Percentiles rank a stretch among this genome's conserved stretches.
Evolutionary conservation across 1,139 yeast species (phyloP).

Genomic region (Candida sp.): DNA sequence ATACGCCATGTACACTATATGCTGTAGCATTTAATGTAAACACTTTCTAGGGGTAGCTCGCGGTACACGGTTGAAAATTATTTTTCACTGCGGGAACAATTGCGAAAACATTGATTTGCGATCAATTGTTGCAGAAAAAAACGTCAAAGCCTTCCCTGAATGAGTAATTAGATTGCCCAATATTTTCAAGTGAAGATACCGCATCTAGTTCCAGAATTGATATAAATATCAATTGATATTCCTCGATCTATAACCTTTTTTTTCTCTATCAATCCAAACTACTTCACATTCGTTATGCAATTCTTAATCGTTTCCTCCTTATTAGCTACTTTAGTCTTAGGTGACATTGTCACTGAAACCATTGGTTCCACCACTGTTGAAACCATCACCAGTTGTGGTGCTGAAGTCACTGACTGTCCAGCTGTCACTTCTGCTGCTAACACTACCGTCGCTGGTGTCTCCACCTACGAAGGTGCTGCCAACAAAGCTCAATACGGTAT

Average conservation of each 20-base stretch:
- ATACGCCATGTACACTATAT: too few relatives aligned
- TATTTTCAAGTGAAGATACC: background rate
- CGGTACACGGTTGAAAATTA: background rate
- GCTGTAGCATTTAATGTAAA: too few relatives aligned
- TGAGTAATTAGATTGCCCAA: background rate
- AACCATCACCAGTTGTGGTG: slow-evolving; percentile 42
- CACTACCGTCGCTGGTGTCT: slow-evolving; percentile 29
- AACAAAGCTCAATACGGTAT: slow-evolving; percentile 36
- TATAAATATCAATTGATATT: background rate
- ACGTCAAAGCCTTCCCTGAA: background rate
- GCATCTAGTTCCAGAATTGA: background rate
- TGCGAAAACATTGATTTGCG: background rate
- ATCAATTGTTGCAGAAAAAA: background rate
- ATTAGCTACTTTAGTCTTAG: slow-evolving; percentile 23
- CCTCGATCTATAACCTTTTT: background rate
- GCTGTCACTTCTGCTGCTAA: slow-evolving; percentile 16
- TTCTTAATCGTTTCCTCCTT: slow-evolving; percentile 33
- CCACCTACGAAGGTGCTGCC: slow-evolving; percentile 32
- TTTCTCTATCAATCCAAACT: background rate
- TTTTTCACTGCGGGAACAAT: background rate
- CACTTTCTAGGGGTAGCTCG: background rate
- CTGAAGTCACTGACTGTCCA: slow-evolving; percentile 41
- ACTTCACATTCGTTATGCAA: slow-evolving; percentile 15
- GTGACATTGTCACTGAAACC: slow-evolving; percentile 15
- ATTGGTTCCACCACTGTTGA: slow-evolving; percentile 29